These are phyloP conservation scores for Starmerella gropengiesseri DNA, from an alignment of 805 yeast species.

Conservation along the genomic window DNA sequence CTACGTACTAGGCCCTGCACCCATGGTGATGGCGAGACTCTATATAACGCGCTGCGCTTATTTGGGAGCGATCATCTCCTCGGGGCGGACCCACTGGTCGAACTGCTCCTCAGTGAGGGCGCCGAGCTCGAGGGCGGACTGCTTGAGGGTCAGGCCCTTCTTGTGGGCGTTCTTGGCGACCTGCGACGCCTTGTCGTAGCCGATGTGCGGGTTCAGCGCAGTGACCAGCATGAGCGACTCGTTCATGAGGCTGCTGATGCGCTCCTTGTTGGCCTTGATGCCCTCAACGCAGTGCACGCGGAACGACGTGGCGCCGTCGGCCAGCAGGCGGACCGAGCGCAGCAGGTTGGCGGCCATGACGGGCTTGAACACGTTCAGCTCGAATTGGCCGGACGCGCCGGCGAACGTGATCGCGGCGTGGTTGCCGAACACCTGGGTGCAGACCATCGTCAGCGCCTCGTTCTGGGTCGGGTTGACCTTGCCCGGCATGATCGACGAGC, in stretches of 20 bases:
- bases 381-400: conserved; percentile 98
- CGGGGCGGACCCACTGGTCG: conserved; percentile 95
- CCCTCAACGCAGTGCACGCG: conserved; percentile 93
- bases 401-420: conserved; percentile 89
- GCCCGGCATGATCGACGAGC: conserved; percentile 99
- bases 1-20: too few species aligned
- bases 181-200: conserved; percentile 94
- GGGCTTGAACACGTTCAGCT: conserved; percentile 96
- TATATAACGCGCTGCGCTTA: conserved; percentile 4
- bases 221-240: conserved; percentile 97
- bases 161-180: conserved; percentile 98
- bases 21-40: too few species aligned
- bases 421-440: conserved; percentile 96
- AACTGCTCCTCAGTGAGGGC: conserved; percentile 77
- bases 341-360: conserved; percentile 85
- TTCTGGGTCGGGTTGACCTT: conserved; percentile 99
- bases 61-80: conserved; percentile 91
- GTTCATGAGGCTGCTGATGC: conserved; percentile 76
- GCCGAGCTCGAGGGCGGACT: conserved; percentile 85
- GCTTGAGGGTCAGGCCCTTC: conserved; percentile 91
- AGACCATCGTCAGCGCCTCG: conserved; percentile 97
- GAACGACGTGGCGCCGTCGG: conserved; percentile 84
- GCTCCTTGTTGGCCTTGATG: conserved; percentile 75
- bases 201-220: conserved; percentile 96
- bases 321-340: conserved; percentile 74